Evolutionary conservation across 768 basidiomycete species (phyloP).

Genomic region (Lentinula sp.): DNA sequence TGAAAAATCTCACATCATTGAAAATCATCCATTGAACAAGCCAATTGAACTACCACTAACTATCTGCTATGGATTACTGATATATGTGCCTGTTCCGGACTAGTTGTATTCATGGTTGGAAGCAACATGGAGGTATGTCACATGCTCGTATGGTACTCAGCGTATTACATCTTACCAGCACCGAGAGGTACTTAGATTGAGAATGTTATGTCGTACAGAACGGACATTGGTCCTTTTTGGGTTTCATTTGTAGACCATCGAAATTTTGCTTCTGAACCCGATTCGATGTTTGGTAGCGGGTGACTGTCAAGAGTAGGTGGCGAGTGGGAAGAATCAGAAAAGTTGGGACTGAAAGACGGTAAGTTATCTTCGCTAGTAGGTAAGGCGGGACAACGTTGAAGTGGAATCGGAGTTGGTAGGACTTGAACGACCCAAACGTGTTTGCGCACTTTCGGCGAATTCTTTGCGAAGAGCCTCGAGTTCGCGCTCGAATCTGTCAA

Average conservation of each 20-base stretch:
- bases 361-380: constrained; percentile 1
- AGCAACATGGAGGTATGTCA: no score
- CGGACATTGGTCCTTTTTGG: not conserved
- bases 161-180: not conserved
- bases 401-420: constrained; percentile 25
- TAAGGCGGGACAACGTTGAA: not conserved
- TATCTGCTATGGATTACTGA: no score
- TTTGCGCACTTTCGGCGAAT: constrained; percentile 55
- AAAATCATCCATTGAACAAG: no score
- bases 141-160: not conserved
- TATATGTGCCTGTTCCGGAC: no score
- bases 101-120: no score
- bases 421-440: constrained; percentile 50
- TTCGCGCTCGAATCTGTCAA: constrained; percentile 81
- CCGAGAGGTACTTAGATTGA: not conserved
- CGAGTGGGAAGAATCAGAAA: not conserved
- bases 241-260: not conserved
- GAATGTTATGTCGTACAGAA: not conserved
- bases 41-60: no score
- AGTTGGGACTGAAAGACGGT: not conserved
- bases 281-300: not conserved
- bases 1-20: no score
- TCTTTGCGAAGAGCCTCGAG: constrained; percentile 88
- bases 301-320: not conserved
- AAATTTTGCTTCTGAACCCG: not conserved